Evolutionary conservation across 371 early-diverging fungal genomes (phyloP).

Genomic region (Blakeslea trispora): DNA sequence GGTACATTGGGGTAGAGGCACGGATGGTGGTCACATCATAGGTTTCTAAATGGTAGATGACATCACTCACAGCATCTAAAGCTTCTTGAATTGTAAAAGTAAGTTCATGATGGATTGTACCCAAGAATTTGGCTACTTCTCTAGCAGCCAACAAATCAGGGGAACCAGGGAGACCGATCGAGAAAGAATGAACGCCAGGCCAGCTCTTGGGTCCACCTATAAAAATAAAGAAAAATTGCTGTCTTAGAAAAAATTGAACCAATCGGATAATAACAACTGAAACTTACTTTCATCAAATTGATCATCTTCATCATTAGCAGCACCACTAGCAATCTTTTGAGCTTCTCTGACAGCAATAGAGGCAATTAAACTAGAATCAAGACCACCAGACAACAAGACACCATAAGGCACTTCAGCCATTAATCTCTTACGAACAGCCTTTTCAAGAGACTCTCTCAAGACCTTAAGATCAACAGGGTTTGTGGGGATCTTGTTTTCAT

Average conservation of each 20-base stretch:
- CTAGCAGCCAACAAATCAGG: constrained; percentile 93
- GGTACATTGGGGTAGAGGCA: constrained; percentile 97
- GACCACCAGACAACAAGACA: constrained; percentile 91
- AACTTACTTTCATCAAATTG: constrained; percentile 70
- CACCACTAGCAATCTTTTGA: constrained; percentile 54
- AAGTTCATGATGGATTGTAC: constrained; percentile 92
- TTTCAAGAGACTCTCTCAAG: constrained; percentile 80
- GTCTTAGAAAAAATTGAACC: not conserved
- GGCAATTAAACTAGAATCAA: constrained; percentile 94
- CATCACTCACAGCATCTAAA: constrained; percentile 91
- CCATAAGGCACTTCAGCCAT: constrained; percentile 98
- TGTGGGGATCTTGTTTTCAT: constrained; percentile 56
- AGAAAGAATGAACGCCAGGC: constrained; percentile 94
- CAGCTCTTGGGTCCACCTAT: constrained; percentile 62
- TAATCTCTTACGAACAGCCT: constrained; percentile 89
- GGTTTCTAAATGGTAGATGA: constrained; percentile 95
- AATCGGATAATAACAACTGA: not conserved
- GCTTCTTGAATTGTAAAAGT: constrained; percentile 96
- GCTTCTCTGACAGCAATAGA: constrained; percentile 88
- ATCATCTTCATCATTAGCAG: constrained; percentile 13
- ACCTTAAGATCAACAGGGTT: constrained; percentile 63
- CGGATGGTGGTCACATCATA: constrained; percentile 99
- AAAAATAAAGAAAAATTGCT: not conserved
- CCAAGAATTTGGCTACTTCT: constrained; percentile 85
- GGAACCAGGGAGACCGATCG: constrained; percentile 91